Percentiles rank a stretch among this genome's conserved stretches.
Conservation (phyloP, 1,284 basidiomycete genomes). For the Ganoderma lucidum region DNA sequence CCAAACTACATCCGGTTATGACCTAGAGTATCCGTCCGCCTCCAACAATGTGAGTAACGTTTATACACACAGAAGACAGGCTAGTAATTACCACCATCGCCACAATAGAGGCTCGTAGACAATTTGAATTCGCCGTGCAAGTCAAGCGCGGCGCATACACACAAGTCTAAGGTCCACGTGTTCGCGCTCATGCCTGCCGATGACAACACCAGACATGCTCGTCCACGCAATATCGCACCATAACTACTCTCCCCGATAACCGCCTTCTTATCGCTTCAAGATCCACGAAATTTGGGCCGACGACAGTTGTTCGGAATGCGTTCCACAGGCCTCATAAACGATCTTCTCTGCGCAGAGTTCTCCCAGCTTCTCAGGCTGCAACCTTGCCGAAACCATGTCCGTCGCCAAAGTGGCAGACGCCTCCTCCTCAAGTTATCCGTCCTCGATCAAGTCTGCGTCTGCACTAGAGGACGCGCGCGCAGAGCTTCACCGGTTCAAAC, state of each 20-base stretch:
- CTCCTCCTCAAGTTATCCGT: slow-evolving; percentile 19
- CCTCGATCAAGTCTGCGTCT: slow-evolving; percentile 26
- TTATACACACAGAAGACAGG: too few relatives aligned
- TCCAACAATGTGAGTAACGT: too few relatives aligned
- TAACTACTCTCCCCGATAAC: background rate
- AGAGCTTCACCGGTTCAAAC: slow-evolving; percentile 31
- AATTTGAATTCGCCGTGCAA: too few relatives aligned
- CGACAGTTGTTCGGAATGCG: background rate
- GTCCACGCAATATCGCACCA: slow-evolving; percentile 30
- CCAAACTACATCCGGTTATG: too few relatives aligned
- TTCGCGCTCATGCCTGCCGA: background rate
- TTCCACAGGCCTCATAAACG: background rate
- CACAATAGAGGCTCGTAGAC: too few relatives aligned
- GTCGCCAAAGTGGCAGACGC: slow-evolving; percentile 16
- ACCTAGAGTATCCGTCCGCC: too few relatives aligned
- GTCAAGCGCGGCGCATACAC: background rate
- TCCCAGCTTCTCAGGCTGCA: background rate
- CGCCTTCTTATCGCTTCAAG: background rate
- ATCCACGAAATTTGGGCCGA: background rate
- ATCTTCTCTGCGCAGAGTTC: background rate
- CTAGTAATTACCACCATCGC: too few relatives aligned
- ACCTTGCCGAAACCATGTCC: slow-evolving; percentile 10
- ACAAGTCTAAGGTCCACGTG: background rate
- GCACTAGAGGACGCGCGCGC: slow-evolving; percentile 23
- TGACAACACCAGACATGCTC: slow-evolving; percentile 18